Evolutionary conservation across 805 yeast genomes (phyloP).

Genomic region (Blastobotrys americana): DNA sequence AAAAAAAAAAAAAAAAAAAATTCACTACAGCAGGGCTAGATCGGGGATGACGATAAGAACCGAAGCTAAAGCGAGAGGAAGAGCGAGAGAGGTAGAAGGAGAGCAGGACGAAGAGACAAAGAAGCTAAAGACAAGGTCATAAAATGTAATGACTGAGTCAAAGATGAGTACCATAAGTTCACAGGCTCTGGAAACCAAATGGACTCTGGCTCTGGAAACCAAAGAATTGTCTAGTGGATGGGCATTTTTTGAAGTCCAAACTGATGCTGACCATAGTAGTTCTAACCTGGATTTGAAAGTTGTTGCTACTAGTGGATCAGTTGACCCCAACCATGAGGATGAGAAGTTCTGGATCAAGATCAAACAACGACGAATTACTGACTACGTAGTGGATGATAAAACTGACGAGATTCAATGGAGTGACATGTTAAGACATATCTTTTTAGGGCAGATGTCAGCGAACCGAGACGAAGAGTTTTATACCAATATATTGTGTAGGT

Average conservation of each 20-base stretch:
- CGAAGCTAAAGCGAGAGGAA: too few relatives aligned
- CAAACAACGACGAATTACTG: neutral
- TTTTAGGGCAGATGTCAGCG: constrained; percentile 5
- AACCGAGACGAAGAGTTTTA: neutral
- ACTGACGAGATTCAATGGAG: neutral
- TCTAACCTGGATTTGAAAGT: neutral
- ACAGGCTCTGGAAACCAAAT: constrained; percentile 1
- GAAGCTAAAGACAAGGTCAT: neutral
- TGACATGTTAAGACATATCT: constrained; percentile 5
- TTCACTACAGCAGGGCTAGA: too few relatives aligned
- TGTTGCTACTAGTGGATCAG: neutral
- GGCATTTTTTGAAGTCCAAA: neutral
- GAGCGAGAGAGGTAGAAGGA: neutral
- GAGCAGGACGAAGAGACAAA: neutral
- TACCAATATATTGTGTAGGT: neutral
- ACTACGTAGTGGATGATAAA: neutral
- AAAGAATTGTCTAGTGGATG: neutral
- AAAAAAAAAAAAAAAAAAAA: too few relatives aligned
- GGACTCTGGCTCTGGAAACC: neutral
- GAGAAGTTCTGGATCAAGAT: neutral
- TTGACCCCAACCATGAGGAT: neutral
- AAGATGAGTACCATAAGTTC: neutral
- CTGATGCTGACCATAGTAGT: neutral
- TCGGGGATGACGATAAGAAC: too few relatives aligned
- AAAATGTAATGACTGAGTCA: neutral